Conservation (phyloP, 805 yeast species). For the Wickerhamomyces queroliae region DNA sequence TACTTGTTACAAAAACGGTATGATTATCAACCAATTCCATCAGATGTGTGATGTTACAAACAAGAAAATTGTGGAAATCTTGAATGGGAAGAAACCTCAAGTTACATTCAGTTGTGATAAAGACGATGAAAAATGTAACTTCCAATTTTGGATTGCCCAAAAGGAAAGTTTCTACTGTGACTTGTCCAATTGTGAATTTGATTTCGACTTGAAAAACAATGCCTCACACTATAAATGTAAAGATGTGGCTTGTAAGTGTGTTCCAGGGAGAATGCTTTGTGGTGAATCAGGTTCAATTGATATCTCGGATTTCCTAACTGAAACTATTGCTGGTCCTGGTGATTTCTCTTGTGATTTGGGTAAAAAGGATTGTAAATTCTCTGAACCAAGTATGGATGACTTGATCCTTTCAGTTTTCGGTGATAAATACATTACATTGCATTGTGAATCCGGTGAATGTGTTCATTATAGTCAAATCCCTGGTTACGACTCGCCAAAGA, state of each 20-base stretch:
- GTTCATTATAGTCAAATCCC: constrained; percentile 90
- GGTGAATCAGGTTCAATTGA: constrained; percentile 94
- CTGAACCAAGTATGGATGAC: constrained; percentile 96
- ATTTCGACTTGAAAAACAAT: constrained; percentile 56
- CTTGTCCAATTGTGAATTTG: constrained; percentile 63
- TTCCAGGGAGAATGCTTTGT: constrained; percentile 90
- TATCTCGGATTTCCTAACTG: constrained; percentile 85
- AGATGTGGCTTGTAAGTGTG: constrained; percentile 76
- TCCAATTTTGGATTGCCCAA: constrained; percentile 95
- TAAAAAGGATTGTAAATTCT: constrained; percentile 62
- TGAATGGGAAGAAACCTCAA: constrained; percentile 80
- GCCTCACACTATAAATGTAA: constrained; percentile 75
- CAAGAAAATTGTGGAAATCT: constrained; percentile 72
- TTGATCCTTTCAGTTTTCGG: constrained; percentile 88
- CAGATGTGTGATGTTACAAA: constrained; percentile 96
- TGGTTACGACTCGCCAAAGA: constrained; percentile 67
- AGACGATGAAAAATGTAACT: constrained; percentile 62
- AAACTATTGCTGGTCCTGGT: constrained; percentile 91
- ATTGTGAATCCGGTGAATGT: constrained; percentile 87
- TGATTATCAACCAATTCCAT: constrained; percentile 70
- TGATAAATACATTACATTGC: constrained; percentile 80
- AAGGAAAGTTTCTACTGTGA: constrained; percentile 89
- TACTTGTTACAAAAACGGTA: constrained; percentile 84
- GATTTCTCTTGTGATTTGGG: constrained; percentile 75
- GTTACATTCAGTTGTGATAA: constrained; percentile 87